These are phyloP conservation scores for Noccaea caerulescens DNA, from an alignment of 345 rosid species.

Conservation along the genomic window DNA sequence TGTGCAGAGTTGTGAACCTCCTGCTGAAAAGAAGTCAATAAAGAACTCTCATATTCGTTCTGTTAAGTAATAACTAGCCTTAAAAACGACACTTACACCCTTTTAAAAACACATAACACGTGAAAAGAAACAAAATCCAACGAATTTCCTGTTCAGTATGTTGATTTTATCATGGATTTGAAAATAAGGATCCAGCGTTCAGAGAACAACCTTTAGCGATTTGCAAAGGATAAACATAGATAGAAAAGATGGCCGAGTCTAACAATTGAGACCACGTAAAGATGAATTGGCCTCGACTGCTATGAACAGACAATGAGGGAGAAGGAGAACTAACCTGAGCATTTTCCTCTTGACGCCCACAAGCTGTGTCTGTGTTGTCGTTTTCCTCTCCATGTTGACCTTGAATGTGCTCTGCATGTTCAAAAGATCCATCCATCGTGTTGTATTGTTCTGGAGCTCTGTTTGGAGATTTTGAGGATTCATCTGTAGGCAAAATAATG, in stretches of 20 bases:
- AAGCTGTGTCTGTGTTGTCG: constrained; percentile 31
- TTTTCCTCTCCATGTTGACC: constrained; percentile 45
- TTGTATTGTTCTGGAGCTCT: constrained; percentile 41
- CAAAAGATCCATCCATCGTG: constrained; percentile 38
- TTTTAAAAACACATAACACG: not conserved
- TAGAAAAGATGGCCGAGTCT: not conserved
- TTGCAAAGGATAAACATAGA: constrained; percentile 4
- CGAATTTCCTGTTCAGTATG: constrained; percentile 10
- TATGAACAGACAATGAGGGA: constrained; percentile 21
- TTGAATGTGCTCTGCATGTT: constrained; percentile 44
- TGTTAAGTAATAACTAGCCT: constrained; percentile 16
- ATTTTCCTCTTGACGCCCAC: constrained; percentile 30
- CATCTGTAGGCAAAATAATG: constrained; percentile 47
- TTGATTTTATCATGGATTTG: constrained; percentile 2
- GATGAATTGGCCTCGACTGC: constrained; percentile 16
- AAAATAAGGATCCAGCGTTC: not conserved
- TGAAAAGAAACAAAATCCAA: constrained; percentile 4
- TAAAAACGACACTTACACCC: constrained; percentile 13
- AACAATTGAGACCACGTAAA: constrained; percentile 26
- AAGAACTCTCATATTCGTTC: constrained; percentile 12
- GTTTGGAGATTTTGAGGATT: constrained; percentile 39
- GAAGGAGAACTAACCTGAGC: constrained; percentile 37
- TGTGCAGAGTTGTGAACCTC: constrained; percentile 42
- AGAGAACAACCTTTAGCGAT: not conserved
- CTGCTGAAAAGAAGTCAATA: constrained; percentile 45